Percentiles rank a stretch among this genome's conserved stretches.
These are phyloP conservation scores for Daedaleopsis nitida DNA, from an alignment of 768 basidiomycete genomes.

Conservation along the genomic window DNA sequence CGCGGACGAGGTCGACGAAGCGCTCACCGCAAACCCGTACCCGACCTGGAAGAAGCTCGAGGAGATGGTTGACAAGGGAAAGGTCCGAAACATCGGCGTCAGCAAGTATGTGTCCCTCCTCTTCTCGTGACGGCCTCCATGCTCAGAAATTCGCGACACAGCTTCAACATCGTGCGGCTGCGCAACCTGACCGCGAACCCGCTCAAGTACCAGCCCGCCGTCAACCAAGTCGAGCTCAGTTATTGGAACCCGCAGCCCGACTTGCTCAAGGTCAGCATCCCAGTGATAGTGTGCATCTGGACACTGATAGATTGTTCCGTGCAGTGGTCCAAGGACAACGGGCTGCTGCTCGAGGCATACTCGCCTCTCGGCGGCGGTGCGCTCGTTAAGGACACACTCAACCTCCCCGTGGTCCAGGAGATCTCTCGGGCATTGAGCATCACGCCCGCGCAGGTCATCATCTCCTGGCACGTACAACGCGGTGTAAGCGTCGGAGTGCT, in stretches of 20 bases:
- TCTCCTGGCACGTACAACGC: conserved; percentile 78
- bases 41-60: conserved; percentile 84
- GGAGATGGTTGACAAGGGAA: conserved; percentile 74
- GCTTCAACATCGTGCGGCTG: conserved; percentile 67
- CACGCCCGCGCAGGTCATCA: conserved; percentile 73
- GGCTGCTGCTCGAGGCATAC: conserved; percentile 71
- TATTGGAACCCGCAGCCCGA: conserved; percentile 80
- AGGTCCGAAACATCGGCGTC: conserved; percentile 77
- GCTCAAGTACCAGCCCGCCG: conserved; percentile 60
- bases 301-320: no score
- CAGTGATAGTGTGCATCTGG: no score
- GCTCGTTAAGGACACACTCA: conserved; percentile 57
- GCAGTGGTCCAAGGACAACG: conserved; percentile 66
- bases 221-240: conserved; percentile 81
- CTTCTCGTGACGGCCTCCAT: neutral
- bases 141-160: conserved; percentile 19
- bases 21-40: conserved; percentile 69
- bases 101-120: conserved; percentile 60
- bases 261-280: conserved; percentile 44
- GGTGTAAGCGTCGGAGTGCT: conserved; percentile 46
- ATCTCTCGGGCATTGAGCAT: conserved; percentile 66
- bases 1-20: conserved; percentile 46
- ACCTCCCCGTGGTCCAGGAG: conserved; percentile 60
- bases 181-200: conserved; percentile 64
- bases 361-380: conserved; percentile 70